These are phyloP conservation scores for Termitomyces sp. DNA, from an alignment of 768 basidiomycete genomes.

Conservation along the genomic window DNA sequence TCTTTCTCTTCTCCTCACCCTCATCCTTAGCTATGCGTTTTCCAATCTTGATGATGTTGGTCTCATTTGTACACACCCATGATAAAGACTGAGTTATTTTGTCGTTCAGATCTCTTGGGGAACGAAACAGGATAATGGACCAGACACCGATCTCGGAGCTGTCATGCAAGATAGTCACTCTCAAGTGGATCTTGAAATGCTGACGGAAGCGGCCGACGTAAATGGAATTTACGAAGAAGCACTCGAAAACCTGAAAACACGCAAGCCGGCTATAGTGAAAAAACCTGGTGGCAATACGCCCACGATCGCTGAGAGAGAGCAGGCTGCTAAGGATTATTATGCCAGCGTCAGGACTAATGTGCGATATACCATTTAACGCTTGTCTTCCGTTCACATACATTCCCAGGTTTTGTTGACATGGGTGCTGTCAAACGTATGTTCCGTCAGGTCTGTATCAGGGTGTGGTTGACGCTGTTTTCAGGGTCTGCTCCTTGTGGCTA, in stretches of 20 bases:
- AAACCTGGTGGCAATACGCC: constrained; percentile 21
- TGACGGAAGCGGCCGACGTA: constrained; percentile 76
- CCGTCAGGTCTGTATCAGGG: background rate
- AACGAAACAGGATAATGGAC: constrained; percentile 83
- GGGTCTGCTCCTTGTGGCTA: constrained; percentile 67
- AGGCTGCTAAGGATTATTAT: constrained; percentile 81
- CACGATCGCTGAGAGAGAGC: constrained; percentile 62
- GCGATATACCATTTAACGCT: constrained; percentile 5
- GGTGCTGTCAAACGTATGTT: constrained; percentile 78
- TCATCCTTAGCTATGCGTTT: constrained; percentile 65
- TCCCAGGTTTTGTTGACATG: constrained; percentile 66
- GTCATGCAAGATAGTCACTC: constrained; percentile 78
- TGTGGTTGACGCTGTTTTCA: constrained; percentile 23
- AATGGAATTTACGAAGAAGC: constrained; percentile 86
- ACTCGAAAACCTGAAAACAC: constrained; percentile 63
- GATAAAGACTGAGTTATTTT: background rate
- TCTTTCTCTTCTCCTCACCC: constrained; percentile 1
- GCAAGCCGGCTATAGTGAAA: constrained; percentile 38
- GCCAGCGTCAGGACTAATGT: constrained; percentile 84
- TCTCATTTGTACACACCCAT: constrained; percentile 8
- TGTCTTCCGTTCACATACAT: background rate
- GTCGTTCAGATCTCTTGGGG: constrained; percentile 80
- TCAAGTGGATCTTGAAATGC: constrained; percentile 85
- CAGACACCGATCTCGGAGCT: constrained; percentile 77
- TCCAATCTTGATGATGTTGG: constrained; percentile 82